Evolutionary conservation across 805 yeast genomes (phyloP).

Genomic region (Saturnispora besseyi): DNA sequence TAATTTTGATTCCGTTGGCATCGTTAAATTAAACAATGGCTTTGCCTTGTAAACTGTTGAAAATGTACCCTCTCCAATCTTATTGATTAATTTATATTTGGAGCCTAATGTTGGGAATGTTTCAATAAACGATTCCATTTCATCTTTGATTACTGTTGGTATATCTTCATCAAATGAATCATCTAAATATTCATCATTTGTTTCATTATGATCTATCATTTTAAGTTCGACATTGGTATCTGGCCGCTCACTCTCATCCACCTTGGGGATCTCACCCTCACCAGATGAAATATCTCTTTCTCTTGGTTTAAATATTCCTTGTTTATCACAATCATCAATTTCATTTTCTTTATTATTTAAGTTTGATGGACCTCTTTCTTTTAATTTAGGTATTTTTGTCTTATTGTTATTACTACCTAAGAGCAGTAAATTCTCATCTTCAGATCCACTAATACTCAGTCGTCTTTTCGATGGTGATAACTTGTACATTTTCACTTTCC

Average conservation of each 20-base stretch:
- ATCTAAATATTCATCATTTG: not conserved
- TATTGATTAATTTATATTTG: conserved; percentile 33
- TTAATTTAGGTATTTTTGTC: not conserved
- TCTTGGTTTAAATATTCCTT: not conserved
- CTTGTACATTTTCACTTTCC: not conserved
- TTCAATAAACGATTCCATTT: conserved; percentile 22
- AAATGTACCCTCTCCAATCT: conserved; percentile 79
- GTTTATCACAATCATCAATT: not conserved
- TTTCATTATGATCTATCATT: not conserved
- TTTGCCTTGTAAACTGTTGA: conserved; percentile 62
- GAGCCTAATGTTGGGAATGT: conserved; percentile 26
- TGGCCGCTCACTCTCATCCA: not conserved
- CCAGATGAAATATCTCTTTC: not conserved
- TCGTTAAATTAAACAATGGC: conserved; percentile 24
- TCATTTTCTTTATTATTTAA: not conserved
- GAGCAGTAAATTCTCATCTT: not conserved
- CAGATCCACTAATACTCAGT: not conserved
- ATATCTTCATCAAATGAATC: conserved; percentile 9
- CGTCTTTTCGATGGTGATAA: not conserved
- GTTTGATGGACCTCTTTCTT: not conserved
- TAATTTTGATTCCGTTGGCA: not conserved
- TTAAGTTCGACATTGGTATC: not conserved
- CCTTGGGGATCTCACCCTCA: not conserved
- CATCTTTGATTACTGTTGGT: conserved; percentile 26
- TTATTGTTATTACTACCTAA: not conserved